phyloP scores from a whole-genome alignment of 2,329 filamentous ascomycete species.

The Cladobotryum mycophilum region DNA sequence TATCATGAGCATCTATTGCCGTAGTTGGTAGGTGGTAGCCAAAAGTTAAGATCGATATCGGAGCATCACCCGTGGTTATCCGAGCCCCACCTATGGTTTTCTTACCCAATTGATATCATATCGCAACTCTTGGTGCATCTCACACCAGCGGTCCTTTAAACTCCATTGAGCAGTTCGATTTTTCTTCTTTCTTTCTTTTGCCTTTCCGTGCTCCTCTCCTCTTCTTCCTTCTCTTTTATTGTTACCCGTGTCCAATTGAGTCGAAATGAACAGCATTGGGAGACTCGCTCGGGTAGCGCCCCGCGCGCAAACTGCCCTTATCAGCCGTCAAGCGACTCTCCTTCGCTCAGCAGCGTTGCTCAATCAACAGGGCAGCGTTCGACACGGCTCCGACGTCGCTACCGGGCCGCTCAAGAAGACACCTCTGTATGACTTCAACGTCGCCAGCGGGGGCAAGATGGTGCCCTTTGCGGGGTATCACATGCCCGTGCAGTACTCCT shows the following conservation, averaged over 20 bases:
- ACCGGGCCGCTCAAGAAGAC: slow-evolving; percentile 50
- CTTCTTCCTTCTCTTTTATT: slow-evolving; percentile 1
- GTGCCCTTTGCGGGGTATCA: slow-evolving; percentile 90
- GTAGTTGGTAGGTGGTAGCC: neutral
- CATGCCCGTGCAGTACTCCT: slow-evolving; percentile 87
- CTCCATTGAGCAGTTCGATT: neutral
- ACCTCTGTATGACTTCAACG: slow-evolving; percentile 71
- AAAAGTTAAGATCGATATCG: slow-evolving; percentile 16
- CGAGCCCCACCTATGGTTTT: slow-evolving; percentile 19
- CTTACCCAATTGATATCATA: slow-evolving; percentile 11
- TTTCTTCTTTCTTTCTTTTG: slow-evolving; percentile 7
- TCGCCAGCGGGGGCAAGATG: slow-evolving; percentile 80
- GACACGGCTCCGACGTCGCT: slow-evolving; percentile 23
- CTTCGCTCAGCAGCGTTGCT: slow-evolving; percentile 9
- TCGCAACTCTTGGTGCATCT: neutral
- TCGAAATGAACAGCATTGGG: slow-evolving; percentile 26
- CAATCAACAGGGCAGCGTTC: slow-evolving; percentile 16
- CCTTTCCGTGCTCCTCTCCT: slow-evolving; percentile 9
- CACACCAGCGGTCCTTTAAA: neutral
- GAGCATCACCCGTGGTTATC: slow-evolving; percentile 19
- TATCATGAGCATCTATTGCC: too few species aligned
- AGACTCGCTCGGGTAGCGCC: slow-evolving; percentile 26
- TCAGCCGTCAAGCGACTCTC: slow-evolving; percentile 13
- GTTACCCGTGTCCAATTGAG: neutral
- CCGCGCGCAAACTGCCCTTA: slow-evolving; percentile 20